These are phyloP conservation scores for Blastobotrys proliferans DNA, from an alignment of 1,139 yeast species.

Conservation along the genomic window DNA sequence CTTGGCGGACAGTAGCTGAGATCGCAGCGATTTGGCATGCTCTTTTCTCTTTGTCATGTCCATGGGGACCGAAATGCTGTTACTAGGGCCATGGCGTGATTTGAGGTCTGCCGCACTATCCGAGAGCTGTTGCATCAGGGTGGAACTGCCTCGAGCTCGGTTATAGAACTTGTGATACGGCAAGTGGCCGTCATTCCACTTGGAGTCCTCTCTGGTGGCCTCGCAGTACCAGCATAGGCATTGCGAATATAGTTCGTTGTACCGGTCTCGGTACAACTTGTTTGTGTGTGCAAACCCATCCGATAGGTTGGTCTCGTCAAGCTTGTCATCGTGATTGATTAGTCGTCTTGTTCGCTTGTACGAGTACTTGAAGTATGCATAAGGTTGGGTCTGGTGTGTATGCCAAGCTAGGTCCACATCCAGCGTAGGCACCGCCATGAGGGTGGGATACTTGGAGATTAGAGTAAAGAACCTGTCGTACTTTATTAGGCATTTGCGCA, in stretches of 20 bases:
- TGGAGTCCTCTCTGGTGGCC: slow-evolving; percentile 19
- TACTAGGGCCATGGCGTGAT: slow-evolving; percentile 1
- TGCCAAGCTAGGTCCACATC: slow-evolving; percentile 43
- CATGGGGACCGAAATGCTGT: slow-evolving; percentile 1
- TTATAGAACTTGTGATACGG: slow-evolving; percentile 1
- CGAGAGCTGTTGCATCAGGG: not conserved
- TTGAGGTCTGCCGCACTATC: not conserved
- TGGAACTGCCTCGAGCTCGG: not conserved
- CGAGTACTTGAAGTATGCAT: slow-evolving; percentile 32
- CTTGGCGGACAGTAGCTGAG: not conserved
- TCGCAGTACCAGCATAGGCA: slow-evolving; percentile 36
- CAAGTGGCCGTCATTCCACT: not conserved
- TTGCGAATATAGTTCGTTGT: slow-evolving; percentile 30
- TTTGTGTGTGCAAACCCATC: slow-evolving; percentile 29
- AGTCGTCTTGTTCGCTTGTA: slow-evolving; percentile 20
- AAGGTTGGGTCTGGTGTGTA: slow-evolving; percentile 38
- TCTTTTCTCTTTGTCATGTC: not conserved
- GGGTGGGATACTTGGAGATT: slow-evolving; percentile 18
- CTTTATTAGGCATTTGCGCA: slow-evolving; percentile 29
- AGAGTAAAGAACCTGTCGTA: slow-evolving; percentile 34
- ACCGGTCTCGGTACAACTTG: slow-evolving; percentile 24
- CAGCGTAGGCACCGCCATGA: slow-evolving; percentile 37
- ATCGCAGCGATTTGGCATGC: not conserved
- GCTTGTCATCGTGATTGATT: slow-evolving; percentile 35
- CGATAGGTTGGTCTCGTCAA: slow-evolving; percentile 29